Percentiles rank a stretch among this genome's conserved stretches.
These are phyloP conservation scores for Fusarium phyllophilum DNA, from an alignment of 2,329 filamentous ascomycete genomes.

Conservation along the genomic window DNA sequence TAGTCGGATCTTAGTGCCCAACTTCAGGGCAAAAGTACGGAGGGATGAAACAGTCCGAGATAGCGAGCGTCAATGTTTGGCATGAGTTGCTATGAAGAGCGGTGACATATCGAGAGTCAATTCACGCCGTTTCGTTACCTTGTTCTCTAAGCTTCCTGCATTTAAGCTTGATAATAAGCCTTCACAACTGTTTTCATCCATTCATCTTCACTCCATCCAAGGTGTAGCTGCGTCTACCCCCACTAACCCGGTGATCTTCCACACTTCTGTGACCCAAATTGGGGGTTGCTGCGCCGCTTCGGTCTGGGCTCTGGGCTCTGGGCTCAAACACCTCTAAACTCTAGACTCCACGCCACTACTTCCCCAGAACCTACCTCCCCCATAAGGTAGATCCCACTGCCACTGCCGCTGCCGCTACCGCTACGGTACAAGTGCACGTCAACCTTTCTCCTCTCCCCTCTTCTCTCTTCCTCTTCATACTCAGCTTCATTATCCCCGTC, in stretches of 20 bases:
- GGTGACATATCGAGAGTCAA: not conserved
- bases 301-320: conserved; percentile 21
- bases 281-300: conserved; percentile 23
- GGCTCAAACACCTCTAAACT: conserved; percentile 22
- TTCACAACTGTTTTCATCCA: not conserved
- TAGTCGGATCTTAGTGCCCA: conserved; percentile 22
- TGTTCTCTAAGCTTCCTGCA: not conserved
- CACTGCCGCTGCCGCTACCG: not conserved
- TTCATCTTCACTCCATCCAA: not conserved
- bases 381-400: conserved; percentile 21
- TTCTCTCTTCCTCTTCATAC: conserved; percentile 27
- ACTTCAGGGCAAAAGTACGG: not conserved
- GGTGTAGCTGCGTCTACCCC: conserved; percentile 8
- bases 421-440: conserved; percentile 15
- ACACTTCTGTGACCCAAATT: conserved; percentile 16
- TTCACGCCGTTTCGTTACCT: not conserved
- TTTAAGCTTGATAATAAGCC: not conserved
- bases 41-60: not conserved
- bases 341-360: conserved; percentile 30
- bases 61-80: not conserved
- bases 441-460: conserved; percentile 33
- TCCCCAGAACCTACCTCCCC: conserved; percentile 22
- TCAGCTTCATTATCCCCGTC: conserved; percentile 12
- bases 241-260: conserved; percentile 22
- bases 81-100: not conserved